Evolutionary conservation across 768 basidiomycete genomes (phyloP).

Genomic region (Xerocomellus chrysenteron): DNA sequence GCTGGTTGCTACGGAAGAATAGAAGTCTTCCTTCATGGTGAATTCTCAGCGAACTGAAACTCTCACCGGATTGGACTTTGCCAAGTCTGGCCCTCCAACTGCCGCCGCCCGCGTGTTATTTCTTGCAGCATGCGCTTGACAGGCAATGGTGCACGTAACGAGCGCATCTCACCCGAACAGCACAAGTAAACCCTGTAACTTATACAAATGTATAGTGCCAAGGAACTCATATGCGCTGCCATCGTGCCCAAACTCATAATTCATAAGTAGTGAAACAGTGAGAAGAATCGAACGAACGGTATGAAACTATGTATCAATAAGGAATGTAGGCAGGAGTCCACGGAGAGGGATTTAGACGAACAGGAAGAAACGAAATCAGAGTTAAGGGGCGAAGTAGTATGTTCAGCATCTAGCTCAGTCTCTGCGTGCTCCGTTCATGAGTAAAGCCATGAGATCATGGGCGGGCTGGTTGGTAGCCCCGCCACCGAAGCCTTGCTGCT

Average conservation of each 20-base stretch:
- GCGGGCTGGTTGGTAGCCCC: conserved; percentile 53
- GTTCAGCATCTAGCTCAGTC: conserved; percentile 45
- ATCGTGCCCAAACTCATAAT: conserved; percentile 21
- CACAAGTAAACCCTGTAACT: neutral
- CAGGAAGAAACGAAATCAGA: conserved; percentile 11
- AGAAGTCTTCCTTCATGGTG: conserved; percentile 30
- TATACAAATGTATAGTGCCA: conserved; percentile 1
- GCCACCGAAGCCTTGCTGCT: conserved; percentile 53
- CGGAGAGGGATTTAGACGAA: conserved; percentile 10
- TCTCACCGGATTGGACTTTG: conserved; percentile 11
- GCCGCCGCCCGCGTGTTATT: conserved; percentile 8
- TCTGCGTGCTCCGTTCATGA: conserved; percentile 71
- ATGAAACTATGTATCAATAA: conserved; percentile 35
- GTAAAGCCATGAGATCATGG: conserved; percentile 79
- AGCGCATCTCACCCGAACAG: conserved; percentile 6
- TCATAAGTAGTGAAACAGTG: conserved; percentile 25
- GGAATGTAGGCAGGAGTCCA: conserved; percentile 30
- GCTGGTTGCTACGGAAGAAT: conserved; percentile 33
- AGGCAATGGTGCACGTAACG: conserved; percentile 14
- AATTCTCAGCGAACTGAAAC: conserved; percentile 22
- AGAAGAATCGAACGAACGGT: conserved; percentile 20
- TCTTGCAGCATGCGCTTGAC: conserved; percentile 1
- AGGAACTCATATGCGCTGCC: neutral
- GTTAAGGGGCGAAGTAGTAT: conserved; percentile 11
- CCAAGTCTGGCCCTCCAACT: conserved; percentile 14